phyloP scores from a whole-genome alignment of 2,329 filamentous ascomycete genomes.

The Alternaria incomplexa region DNA sequence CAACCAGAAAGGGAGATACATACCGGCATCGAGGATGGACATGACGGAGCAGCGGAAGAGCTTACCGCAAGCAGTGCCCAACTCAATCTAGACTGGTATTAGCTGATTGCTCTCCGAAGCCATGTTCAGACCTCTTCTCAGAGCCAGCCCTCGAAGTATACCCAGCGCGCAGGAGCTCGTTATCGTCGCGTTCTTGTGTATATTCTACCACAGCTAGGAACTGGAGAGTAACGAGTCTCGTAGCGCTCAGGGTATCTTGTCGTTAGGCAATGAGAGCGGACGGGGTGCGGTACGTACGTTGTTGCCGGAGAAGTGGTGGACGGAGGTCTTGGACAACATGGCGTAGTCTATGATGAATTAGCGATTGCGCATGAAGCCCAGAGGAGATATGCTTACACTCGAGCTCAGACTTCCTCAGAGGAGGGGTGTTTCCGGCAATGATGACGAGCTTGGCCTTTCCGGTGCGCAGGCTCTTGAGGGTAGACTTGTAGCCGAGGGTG shows the following conservation, averaged over 20 bases:
- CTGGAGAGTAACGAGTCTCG: background rate
- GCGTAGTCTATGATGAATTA: slow-evolving; percentile 12
- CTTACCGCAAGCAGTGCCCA: slow-evolving; percentile 98
- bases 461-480: slow-evolving; percentile 83
- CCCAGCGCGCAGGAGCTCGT: slow-evolving; percentile 10
- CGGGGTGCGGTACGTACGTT: slow-evolving; percentile 76
- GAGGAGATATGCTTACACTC: slow-evolving; percentile 70
- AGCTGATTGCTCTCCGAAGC: slow-evolving; percentile 87
- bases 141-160: slow-evolving; percentile 65
- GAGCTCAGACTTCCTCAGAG: slow-evolving; percentile 96
- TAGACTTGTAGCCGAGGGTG: slow-evolving; percentile 88
- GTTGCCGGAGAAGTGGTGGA: slow-evolving; percentile 98
- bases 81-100: slow-evolving; percentile 81
- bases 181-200: background rate
- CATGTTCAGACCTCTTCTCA: slow-evolving; percentile 83
- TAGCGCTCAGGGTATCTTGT: slow-evolving; percentile 33
- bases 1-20: slow-evolving; percentile 13
- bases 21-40: slow-evolving; percentile 91
- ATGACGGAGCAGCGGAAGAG: slow-evolving; percentile 98
- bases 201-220: slow-evolving; percentile 2
- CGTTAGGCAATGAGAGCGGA: slow-evolving; percentile 48
- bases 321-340: slow-evolving; percentile 46
- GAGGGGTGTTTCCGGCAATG: slow-evolving; percentile 94
- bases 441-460: slow-evolving; percentile 99
- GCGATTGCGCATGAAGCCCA: background rate